These are phyloP conservation scores for Tetraselmis chui DNA, from an alignment of 139 green algal species.

Conservation along the genomic window DNA sequence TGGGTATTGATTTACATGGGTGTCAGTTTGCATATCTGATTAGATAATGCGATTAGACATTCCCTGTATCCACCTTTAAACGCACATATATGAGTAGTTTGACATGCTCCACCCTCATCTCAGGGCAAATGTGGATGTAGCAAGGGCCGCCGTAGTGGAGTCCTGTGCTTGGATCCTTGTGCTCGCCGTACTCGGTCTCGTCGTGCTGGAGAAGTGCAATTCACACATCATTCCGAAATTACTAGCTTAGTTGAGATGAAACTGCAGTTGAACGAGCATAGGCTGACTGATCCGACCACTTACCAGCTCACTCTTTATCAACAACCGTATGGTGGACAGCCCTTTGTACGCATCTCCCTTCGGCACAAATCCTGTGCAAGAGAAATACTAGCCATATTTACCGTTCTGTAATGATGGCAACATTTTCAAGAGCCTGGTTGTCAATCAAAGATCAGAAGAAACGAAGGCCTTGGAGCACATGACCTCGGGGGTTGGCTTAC, in stretches of 20 bases:
- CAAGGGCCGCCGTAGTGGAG: slow-evolving; percentile 74
- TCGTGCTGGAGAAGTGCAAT: slow-evolving; percentile 53
- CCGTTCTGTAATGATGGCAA: too few species aligned
- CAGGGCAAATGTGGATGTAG: slow-evolving; percentile 50
- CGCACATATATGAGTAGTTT: slow-evolving; percentile 59
- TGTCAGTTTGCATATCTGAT: slow-evolving; percentile 4
- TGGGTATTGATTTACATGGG: neutral
- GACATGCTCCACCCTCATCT: slow-evolving; percentile 77
- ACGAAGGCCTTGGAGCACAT: too few species aligned
- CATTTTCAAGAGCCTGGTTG: neutral
- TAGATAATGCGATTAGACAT: neutral
- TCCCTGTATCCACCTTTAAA: too few species aligned
- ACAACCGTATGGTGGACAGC: slow-evolving; percentile 56
- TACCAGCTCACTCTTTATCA: slow-evolving; percentile 67
- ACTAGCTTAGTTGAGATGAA: neutral
- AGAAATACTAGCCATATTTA: neutral
- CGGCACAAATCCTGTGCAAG: slow-evolving; percentile 53
- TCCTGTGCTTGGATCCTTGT: slow-evolving; percentile 38
- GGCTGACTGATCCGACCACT: neutral
- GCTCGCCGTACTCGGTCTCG: slow-evolving; percentile 66
- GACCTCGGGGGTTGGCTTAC: slow-evolving; percentile 26
- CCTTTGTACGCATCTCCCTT: slow-evolving; percentile 52
- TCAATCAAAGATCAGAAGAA: too few species aligned
- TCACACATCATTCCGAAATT: neutral
- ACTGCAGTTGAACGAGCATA: neutral